phyloP scores from a whole-genome alignment of 805 yeast genomes.

The Candida railenensis region DNA sequence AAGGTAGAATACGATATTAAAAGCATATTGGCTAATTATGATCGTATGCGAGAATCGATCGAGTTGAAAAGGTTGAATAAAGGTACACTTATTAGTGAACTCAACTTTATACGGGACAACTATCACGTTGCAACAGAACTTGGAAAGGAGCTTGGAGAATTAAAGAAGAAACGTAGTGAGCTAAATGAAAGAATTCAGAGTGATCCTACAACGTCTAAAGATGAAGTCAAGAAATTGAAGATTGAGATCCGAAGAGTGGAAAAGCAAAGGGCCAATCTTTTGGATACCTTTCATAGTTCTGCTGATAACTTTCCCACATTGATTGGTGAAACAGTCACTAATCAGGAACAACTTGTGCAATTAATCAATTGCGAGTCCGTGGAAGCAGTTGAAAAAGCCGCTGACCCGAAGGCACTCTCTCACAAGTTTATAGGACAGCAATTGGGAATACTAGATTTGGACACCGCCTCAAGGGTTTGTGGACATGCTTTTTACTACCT shows the following conservation, averaged over 20 bases:
- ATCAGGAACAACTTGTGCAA: slow-evolving; percentile 44
- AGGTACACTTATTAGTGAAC: slow-evolving; percentile 4
- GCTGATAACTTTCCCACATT: slow-evolving; percentile 65
- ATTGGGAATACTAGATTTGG: slow-evolving; percentile 69
- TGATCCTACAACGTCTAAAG: slow-evolving; percentile 4
- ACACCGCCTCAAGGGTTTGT: slow-evolving; percentile 68
- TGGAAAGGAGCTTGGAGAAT: slow-evolving; percentile 12
- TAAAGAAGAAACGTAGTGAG: slow-evolving; percentile 18
- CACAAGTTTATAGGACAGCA: slow-evolving; percentile 71
- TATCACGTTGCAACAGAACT: slow-evolving; percentile 13
- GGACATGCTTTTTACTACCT: slow-evolving; percentile 91
- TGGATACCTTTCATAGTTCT: slow-evolving; percentile 33
- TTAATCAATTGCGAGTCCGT: slow-evolving; percentile 50
- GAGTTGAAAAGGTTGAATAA: slow-evolving; percentile 26
- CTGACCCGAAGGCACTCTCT: slow-evolving; percentile 31
- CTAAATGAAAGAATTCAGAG: slow-evolving; percentile 7
- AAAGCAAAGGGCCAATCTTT: slow-evolving; percentile 20
- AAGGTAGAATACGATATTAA: slow-evolving; percentile 35
- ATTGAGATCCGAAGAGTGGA: slow-evolving; percentile 28
- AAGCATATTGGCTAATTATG: slow-evolving; percentile 23
- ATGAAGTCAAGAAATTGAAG: slow-evolving; percentile 12
- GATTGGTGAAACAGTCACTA: slow-evolving; percentile 47
- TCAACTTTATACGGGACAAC: slow-evolving; percentile 13
- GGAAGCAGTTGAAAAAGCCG: slow-evolving; percentile 13
- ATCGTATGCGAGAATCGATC: slow-evolving; percentile 25